Evolutionary conservation across 148 eudicot genomes (phyloP).

Genomic region (Persicaria tinctoria): DNA sequence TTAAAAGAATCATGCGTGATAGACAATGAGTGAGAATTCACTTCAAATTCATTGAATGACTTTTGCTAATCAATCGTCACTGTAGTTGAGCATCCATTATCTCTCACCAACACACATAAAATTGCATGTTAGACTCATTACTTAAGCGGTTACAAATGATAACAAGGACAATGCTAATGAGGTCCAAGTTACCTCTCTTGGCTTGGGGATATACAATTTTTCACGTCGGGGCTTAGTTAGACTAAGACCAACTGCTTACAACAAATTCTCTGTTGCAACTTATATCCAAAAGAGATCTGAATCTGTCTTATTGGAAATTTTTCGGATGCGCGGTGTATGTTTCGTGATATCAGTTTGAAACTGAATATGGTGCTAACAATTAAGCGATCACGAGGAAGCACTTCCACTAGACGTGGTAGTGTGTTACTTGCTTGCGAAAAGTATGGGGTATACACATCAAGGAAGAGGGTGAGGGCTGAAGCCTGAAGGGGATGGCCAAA

Average conservation of each 20-base stretch:
- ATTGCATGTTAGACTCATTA: conserved; percentile 21
- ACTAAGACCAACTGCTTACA: conserved; percentile 15
- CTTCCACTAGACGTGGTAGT: too few species aligned
- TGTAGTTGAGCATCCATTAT: conserved; percentile 19
- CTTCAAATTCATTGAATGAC: conserved; percentile 25
- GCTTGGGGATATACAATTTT: conserved; percentile 26
- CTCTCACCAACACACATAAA: conserved; percentile 32
- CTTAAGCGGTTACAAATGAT: conserved; percentile 21
- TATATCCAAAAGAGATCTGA: conserved; percentile 8
- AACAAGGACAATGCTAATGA: conserved; percentile 19
- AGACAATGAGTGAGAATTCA: conserved; percentile 20
- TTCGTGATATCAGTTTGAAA: background rate
- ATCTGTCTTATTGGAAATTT: conserved; percentile 9
- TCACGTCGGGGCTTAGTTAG: conserved; percentile 16
- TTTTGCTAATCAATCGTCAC: conserved; percentile 21
- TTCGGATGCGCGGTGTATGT: conserved; percentile 26
- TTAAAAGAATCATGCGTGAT: background rate
- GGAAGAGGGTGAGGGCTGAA: too few species aligned
- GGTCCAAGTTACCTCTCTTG: conserved; percentile 12
- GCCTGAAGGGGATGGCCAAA: too few species aligned
- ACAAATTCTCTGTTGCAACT: conserved; percentile 17
- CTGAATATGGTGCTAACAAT: too few species aligned
- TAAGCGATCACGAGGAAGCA: too few species aligned
- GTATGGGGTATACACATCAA: too few species aligned
- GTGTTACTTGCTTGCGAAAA: too few species aligned